These are phyloP conservation scores for Collybia sp. DNA, from an alignment of 768 basidiomycete genomes.

Conservation along the genomic window DNA sequence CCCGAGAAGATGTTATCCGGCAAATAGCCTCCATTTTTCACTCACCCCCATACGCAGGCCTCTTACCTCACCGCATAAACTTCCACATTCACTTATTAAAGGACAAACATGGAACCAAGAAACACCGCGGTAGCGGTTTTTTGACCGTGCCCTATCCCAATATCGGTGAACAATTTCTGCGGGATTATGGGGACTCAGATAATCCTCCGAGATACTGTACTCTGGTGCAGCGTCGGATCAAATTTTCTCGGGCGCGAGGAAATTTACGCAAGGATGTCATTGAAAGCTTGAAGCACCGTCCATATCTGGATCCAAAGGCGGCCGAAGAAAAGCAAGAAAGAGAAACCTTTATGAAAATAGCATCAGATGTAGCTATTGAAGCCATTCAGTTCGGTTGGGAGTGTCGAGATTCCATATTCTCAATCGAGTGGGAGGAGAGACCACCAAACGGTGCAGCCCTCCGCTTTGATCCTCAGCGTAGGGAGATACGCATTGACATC, in stretches of 20 bases:
- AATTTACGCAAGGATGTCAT: conserved; percentile 27
- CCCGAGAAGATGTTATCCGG: conserved; percentile 22
- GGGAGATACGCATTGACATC: conserved; percentile 41
- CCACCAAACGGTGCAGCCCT: conserved; percentile 22
- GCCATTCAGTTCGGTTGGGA: conserved; percentile 57
- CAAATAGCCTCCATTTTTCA: conserved; percentile 45
- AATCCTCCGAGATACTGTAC: conserved; percentile 13
- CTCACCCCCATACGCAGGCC: conserved; percentile 25
- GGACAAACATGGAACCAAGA: conserved; percentile 20
- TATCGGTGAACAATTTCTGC: conserved; percentile 38
- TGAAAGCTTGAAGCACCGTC: conserved; percentile 28
- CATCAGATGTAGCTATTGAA: conserved; percentile 21
- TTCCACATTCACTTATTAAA: conserved; percentile 50
- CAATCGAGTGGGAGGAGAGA: conserved; percentile 50
- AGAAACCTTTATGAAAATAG: conserved; percentile 20
- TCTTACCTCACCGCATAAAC: conserved; percentile 33
- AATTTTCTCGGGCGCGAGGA: conserved; percentile 24
- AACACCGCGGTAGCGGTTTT: conserved; percentile 37
- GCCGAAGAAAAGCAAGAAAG: conserved; percentile 27
- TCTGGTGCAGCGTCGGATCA: conserved; percentile 26
- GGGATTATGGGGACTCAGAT: conserved; percentile 26
- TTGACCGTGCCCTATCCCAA: conserved; percentile 41
- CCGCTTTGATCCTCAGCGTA: conserved; percentile 34
- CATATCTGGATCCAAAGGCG: conserved; percentile 36
- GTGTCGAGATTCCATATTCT: conserved; percentile 54